Evolutionary conservation across 192 early-diverging fungal genomes (phyloP).

Genomic region (Coemansia asiatica): DNA sequence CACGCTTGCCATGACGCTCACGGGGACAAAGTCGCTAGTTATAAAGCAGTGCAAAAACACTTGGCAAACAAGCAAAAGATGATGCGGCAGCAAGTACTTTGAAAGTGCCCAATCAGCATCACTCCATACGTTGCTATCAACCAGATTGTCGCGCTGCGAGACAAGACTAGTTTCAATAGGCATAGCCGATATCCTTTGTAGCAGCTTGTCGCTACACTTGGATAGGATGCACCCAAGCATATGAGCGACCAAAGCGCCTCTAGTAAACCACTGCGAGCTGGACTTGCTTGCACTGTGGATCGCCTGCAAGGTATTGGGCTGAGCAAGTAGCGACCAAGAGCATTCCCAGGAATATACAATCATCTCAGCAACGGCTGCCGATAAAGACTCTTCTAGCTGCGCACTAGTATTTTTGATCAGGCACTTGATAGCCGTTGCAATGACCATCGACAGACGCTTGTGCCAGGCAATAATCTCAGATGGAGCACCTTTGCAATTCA

Average conservation of each 20-base stretch:
- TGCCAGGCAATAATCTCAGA: conserved; percentile 16
- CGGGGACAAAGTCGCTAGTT: conserved; percentile 6
- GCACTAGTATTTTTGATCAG: conserved; percentile 5
- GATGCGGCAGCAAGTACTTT: conserved; percentile 30
- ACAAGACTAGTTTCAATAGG: background rate
- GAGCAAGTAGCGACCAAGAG: conserved; percentile 9
- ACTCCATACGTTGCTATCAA: conserved; percentile 12
- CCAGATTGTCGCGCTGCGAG: background rate
- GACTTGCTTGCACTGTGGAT: background rate
- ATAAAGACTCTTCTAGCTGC: conserved; percentile 11
- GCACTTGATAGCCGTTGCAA: conserved; percentile 20
- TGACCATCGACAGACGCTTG: conserved; percentile 16
- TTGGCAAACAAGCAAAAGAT: conserved; percentile 30
- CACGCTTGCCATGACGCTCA: conserved; percentile 13
- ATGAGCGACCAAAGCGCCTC: background rate
- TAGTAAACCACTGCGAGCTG: background rate
- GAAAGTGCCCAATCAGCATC: conserved; percentile 16
- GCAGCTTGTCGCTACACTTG: background rate
- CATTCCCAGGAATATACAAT: conserved; percentile 32
- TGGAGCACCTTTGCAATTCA: background rate
- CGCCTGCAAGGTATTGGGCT: background rate
- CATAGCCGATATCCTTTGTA: background rate
- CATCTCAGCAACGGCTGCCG: conserved; percentile 28
- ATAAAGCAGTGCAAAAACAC: conserved; percentile 18
- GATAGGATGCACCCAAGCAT: background rate